Percentiles rank a stretch among this genome's conserved stretches.
Evolutionary conservation across 2,329 filamentous ascomycete genomes (phyloP).

Genomic region (Aspergillus sergii): DNA sequence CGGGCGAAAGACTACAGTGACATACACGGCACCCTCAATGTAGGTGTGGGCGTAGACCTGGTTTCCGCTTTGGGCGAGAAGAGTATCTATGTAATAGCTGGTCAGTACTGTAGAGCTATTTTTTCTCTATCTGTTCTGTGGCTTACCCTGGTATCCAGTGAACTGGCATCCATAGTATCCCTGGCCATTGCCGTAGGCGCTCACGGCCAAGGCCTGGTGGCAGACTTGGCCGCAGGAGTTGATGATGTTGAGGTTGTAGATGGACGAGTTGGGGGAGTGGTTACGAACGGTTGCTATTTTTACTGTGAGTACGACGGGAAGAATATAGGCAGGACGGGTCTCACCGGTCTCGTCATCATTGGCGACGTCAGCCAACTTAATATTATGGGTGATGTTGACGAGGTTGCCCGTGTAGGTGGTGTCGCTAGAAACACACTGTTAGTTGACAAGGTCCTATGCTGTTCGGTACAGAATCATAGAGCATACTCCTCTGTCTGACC

Average conservation of each 20-base stretch:
- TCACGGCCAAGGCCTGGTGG: conserved; percentile 49
- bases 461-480: background rate
- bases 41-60: conserved; percentile 60
- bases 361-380: conserved; percentile 15
- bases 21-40: conserved; percentile 56
- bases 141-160: conserved; percentile 56
- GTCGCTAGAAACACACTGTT: conserved; percentile 41
- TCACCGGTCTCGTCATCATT: conserved; percentile 26
- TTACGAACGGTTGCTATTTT: conserved; percentile 6
- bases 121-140: background rate
- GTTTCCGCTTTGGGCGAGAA: conserved; percentile 53
- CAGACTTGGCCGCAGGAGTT: conserved; percentile 20
- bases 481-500: conserved; percentile 56
- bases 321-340: background rate
- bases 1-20: no score
- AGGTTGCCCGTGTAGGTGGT: conserved; percentile 56
- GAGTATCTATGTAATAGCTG: conserved; percentile 42
- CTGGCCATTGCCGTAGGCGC: conserved; percentile 54
- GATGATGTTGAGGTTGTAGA: conserved; percentile 25
- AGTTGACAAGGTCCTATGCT: background rate
- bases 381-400: conserved; percentile 54
- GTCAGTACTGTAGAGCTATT: background rate
- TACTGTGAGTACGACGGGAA: background rate
- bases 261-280: conserved; percentile 7
- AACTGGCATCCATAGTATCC: conserved; percentile 61